Percentiles rank a stretch among this genome's conserved stretches.
Evolutionary conservation across 768 basidiomycete species (phyloP).

Genomic region (Leccinum aurantiacum): DNA sequence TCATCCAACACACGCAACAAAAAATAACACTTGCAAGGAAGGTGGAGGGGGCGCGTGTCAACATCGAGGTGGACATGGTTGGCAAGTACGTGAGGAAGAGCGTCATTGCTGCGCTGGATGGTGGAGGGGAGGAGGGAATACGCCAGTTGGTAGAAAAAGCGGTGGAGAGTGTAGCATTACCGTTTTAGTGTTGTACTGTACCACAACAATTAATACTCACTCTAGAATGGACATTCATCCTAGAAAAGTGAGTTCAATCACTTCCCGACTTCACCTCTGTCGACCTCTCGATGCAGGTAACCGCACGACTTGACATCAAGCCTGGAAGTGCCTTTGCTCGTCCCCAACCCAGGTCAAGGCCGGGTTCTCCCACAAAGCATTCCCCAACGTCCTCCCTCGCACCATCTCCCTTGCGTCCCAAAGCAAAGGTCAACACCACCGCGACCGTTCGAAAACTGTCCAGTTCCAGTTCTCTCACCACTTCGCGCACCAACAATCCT

Average conservation of each 20-base stretch:
- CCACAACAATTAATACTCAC: constrained; percentile 1
- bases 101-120: constrained; percentile 64
- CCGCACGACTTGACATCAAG: constrained; percentile 49
- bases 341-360: constrained; percentile 39
- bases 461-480: constrained; percentile 22
- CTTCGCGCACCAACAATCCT: constrained; percentile 25
- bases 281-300: constrained; percentile 43
- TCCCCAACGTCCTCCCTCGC: constrained; percentile 27
- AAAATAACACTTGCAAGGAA: constrained; percentile 83
- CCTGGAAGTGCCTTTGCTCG: constrained; percentile 32
- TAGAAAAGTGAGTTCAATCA: constrained; percentile 43
- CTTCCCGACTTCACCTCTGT: neutral
- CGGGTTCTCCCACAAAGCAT: constrained; percentile 50
- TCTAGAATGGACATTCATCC: constrained; percentile 40
- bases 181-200: constrained; percentile 1
- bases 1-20: constrained; percentile 91
- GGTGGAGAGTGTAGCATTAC: constrained; percentile 51
- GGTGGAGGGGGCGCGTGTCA: constrained; percentile 75
- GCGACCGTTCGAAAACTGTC: constrained; percentile 38
- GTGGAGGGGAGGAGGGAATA: constrained; percentile 49
- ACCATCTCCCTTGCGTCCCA: constrained; percentile 42
- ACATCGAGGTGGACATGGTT: constrained; percentile 94
- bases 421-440: constrained; percentile 61
- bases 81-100: constrained; percentile 91
- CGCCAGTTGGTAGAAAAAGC: constrained; percentile 53